Evolutionary conservation across 768 basidiomycete genomes (phyloP).

Genomic region (Suillus cothurnatus): DNA sequence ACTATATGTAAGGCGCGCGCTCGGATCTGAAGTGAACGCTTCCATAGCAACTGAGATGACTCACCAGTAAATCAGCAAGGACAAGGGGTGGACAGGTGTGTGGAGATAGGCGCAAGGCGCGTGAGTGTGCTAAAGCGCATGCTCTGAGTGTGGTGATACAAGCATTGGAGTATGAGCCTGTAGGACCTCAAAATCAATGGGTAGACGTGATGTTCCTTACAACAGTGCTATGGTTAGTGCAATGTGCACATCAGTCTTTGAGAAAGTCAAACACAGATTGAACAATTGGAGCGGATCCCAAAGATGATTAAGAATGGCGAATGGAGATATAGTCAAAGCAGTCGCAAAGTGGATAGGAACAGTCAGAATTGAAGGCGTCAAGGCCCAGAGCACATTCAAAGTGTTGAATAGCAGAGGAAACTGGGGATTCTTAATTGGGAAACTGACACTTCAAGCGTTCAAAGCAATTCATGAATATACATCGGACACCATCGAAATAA

Average conservation of each 20-base stretch:
- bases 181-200: too few species aligned
- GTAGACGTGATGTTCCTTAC: too few species aligned
- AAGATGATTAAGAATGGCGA: conserved; percentile 34
- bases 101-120: too few species aligned
- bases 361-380: not conserved
- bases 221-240: conserved; percentile 35
- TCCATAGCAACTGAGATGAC: too few species aligned
- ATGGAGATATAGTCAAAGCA: conserved; percentile 19
- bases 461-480: conserved; percentile 29
- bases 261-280: conserved; percentile 13
- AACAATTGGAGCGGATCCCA: conserved; percentile 15
- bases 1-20: too few species aligned
- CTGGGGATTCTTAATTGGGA: conserved; percentile 34
- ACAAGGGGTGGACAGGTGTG: too few species aligned
- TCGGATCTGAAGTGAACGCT: too few species aligned
- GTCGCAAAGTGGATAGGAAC: conserved; percentile 14
- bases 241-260: conserved; percentile 20
- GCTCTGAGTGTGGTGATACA: too few species aligned
- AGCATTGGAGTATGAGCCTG: too few species aligned
- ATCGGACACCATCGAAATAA: not conserved
- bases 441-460: conserved; percentile 26
- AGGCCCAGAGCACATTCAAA: conserved; percentile 6
- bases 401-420: conserved; percentile 25
- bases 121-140: too few species aligned
- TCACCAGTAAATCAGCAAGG: too few species aligned